A percentile compares a stretch with the other conserved stretches of the same genome.
Evolutionary conservation across 768 basidiomycete species (phyloP).

Genomic region (Trametes sanguinea): DNA sequence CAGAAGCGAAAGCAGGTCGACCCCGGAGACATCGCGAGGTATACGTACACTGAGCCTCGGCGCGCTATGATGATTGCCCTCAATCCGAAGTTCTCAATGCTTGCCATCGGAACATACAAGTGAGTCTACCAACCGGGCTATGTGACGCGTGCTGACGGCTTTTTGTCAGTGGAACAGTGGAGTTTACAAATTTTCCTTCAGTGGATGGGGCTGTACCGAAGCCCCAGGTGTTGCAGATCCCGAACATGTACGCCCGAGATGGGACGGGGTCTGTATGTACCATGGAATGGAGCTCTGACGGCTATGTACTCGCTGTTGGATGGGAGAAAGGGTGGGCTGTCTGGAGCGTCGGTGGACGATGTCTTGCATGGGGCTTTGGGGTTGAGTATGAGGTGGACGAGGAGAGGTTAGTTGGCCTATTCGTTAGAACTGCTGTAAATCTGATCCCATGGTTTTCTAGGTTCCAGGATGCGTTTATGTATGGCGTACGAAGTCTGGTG

Average conservation of each 20-base stretch:
- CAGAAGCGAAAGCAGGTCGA: slow-evolving; percentile 71
- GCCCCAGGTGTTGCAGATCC: slow-evolving; percentile 63
- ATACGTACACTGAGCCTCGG: slow-evolving; percentile 62
- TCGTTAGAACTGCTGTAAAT: too few species aligned
- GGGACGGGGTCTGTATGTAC: slow-evolving; percentile 60
- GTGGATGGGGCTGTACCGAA: slow-evolving; percentile 56
- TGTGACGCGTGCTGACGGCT: not conserved
- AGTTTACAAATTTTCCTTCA: slow-evolving; percentile 69
- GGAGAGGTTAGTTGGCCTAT: slow-evolving; percentile 40
- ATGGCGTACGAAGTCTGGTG: slow-evolving; percentile 74
- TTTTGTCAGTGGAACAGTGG: slow-evolving; percentile 57
- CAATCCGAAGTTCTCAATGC: slow-evolving; percentile 78
- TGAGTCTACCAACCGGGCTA: slow-evolving; percentile 29
- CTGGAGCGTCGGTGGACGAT: slow-evolving; percentile 86
- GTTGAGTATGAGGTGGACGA: slow-evolving; percentile 63
- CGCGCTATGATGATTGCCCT: slow-evolving; percentile 66
- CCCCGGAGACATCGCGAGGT: slow-evolving; percentile 40
- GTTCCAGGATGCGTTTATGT: slow-evolving; percentile 86
- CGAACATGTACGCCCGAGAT: slow-evolving; percentile 57
- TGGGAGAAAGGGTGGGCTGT: slow-evolving; percentile 91
- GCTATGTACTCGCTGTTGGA: slow-evolving; percentile 91
- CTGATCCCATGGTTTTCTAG: slow-evolving; percentile 21
- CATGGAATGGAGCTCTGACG: slow-evolving; percentile 94
- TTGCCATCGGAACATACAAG: slow-evolving; percentile 80
- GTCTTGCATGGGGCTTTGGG: slow-evolving; percentile 77